Base-by-base conservation (phyloP, 768 basidiomycete species). In the Hebeloma cylindrosporum region DNA sequence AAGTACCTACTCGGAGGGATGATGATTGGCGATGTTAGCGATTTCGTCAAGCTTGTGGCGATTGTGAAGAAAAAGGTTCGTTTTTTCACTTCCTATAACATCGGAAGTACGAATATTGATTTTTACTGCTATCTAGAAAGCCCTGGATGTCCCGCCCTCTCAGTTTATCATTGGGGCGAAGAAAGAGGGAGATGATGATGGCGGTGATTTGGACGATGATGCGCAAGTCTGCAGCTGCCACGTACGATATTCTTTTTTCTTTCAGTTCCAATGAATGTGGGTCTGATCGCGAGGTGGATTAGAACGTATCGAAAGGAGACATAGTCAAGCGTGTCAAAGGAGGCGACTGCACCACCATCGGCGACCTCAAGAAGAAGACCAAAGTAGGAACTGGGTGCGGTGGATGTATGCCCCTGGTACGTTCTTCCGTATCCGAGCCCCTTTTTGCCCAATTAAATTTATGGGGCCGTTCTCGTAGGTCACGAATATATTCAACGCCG, bases 361-460 rank as follows among this genome's bases (percentile, higher is more conserved):
- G 57, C 3, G 77, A 72, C 33, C 62, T 88, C 51, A 87, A 86
- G 61, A 51, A 62, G 21, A 78, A 79, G 61, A 87, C 85, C 5
- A 89, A 88, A 60, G 78, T 72, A 5, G 83, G 83, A 3, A 79
- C 80, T 1, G 85, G 85, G 2, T 88, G 85, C 50, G 85, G 85
- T 31, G 87, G 85, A 33, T 88, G 85, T 56, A 64, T 84, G 44
- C 85, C 85, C 3, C 65, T 86, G 33, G 59, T 51, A 6, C 68
- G 60, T 3, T 60, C 54, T 20, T n/a, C n/a, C n/a, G n/a, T n/a
- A n/a, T n/a, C n/a, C n/a, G n/a, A n/a, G n/a, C n/a, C n/a, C n/a
- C n/a, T n/a, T n/a, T n/a, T n/a, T n/a, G n/a, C n/a, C n/a, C n/a
- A n/a, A n/a, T n/a, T n/a, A n/a, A n/a, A n/a, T n/a, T n/a, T n/a